Evolutionary conservation across 495 filamentous ascomycete genomes (phyloP).

Genomic region (Schizothecium vesticola): DNA sequence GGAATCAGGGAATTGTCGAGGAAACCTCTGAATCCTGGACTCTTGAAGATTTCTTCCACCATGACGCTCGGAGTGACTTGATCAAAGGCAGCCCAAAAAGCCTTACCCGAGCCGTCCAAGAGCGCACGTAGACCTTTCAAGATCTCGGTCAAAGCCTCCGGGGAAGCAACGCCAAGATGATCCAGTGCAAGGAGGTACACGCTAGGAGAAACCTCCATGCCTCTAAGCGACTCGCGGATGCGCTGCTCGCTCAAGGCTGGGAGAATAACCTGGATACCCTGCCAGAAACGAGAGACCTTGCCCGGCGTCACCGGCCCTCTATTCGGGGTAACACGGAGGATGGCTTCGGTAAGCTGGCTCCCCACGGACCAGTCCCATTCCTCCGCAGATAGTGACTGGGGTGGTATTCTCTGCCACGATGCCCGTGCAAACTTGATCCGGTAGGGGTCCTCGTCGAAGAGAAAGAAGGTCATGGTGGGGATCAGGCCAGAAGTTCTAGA

Average conservation of each 20-base stretch:
- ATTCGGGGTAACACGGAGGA: slow-evolving; percentile 22
- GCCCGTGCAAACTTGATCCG: slow-evolving; percentile 62
- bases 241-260: slow-evolving; percentile 64
- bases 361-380: slow-evolving; percentile 83
- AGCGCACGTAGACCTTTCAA: slow-evolving; percentile 61
- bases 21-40: slow-evolving; percentile 57
- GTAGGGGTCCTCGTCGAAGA: slow-evolving; percentile 61
- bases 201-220: slow-evolving; percentile 63
- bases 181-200: slow-evolving; percentile 71
- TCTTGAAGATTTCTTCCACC: slow-evolving; percentile 70
- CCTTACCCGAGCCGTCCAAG: slow-evolving; percentile 64
- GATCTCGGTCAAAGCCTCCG: slow-evolving; percentile 53
- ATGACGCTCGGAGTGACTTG: slow-evolving; percentile 67
- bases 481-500: slow-evolving; percentile 51
- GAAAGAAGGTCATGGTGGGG: slow-evolving; percentile 72
- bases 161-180: slow-evolving; percentile 59
- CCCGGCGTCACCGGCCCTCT: slow-evolving; percentile 16
- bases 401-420: slow-evolving; percentile 57
- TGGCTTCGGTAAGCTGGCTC: slow-evolving; percentile 51
- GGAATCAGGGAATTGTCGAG: slow-evolving; percentile 53
- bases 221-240: slow-evolving; percentile 70
- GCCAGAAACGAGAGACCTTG: slow-evolving; percentile 64
- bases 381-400: slow-evolving; percentile 48
- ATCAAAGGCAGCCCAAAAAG: slow-evolving; percentile 84
- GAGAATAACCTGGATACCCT: slow-evolving; percentile 64